Base-by-base conservation (phyloP, 2,329 filamentous ascomycete species). In the Xylaria sp. region DNA sequence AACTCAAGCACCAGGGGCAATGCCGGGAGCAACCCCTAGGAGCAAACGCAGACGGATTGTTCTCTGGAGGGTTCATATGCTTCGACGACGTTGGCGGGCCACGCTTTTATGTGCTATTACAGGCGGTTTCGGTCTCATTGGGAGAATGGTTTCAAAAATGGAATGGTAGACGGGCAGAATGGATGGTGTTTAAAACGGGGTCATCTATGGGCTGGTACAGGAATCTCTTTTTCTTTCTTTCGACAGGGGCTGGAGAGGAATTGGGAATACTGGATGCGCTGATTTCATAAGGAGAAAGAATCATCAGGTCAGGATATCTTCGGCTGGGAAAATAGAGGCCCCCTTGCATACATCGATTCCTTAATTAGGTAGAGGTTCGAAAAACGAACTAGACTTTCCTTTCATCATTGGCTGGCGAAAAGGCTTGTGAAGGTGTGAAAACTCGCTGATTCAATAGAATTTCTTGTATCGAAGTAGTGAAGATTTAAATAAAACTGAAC, bases 1-100 rank as follows among this genome's bases (percentile, higher is more conserved):
- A 28, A 41, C 34, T 67, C 50, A 65, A 69, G 67, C 60, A 67
- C 64, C 2, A 46, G 8, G 30, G 67, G 48, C 1, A 60, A 67
- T 7, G 41, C n/a, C 2, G 63, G 67, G n/a, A 62, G 67, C 8
- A 58, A 28, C 23, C 28, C 30, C 25, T 66, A 45, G 59, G 50
- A 34, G 30, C n/a, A 46, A 23, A 12, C 41, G n/a, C n/a, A n/a
- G n/a, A n/a, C n/a, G n/a, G n/a, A n/a, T n/a, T n/a, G n/a, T n/a
- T n/a, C n/a, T n/a, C n/a, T n/a, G n/a, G n/a, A n/a, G n/a, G n/a
- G n/a, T n/a, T n/a, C n/a, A n/a, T n/a, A n/a, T n/a, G n/a, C n/a
- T n/a, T n/a, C n/a, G n/a, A n/a, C n/a, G n/a, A n/a, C n/a, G n/a
- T n/a, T n/a, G n/a, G n/a, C n/a, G n/a, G n/a, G n/a, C n/a, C n/a